Conservation (phyloP, 768 basidiomycete species). For the Rhizopogon salebrosus region DNA sequence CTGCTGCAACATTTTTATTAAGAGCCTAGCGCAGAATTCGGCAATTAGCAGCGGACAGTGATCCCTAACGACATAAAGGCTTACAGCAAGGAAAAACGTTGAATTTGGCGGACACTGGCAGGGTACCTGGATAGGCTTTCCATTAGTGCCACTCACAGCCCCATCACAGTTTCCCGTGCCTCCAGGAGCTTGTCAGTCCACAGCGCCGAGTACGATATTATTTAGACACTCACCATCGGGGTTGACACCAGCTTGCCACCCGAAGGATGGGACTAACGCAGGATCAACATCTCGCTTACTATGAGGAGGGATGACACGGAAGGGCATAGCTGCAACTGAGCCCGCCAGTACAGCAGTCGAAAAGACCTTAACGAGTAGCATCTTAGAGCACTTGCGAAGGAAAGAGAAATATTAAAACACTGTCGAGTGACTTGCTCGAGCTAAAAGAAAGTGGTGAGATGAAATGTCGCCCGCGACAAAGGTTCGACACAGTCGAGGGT, state of each 20-base stretch:
- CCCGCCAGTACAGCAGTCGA: constrained; percentile 7
- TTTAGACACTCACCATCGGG: constrained; percentile 45
- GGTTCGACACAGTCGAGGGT: constrained; percentile 3
- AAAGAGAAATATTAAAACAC: neutral
- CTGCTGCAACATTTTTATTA: constrained; percentile 53
- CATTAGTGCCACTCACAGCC: constrained; percentile 49
- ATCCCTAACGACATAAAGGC: constrained; percentile 6
- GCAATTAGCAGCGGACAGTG: neutral
- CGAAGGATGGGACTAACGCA: constrained; percentile 56
- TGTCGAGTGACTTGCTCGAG: constrained; percentile 1
- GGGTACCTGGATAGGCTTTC: constrained; percentile 54
- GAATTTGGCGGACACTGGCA: constrained; percentile 61
- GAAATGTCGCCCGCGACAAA: constrained; percentile 2
- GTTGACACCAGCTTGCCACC: constrained; percentile 49
- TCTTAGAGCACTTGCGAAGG: neutral
- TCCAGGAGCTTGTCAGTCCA: constrained; percentile 3
- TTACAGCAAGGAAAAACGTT: constrained; percentile 45
- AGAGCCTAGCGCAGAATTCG: constrained; percentile 27
- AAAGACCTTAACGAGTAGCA: constrained; percentile 11
- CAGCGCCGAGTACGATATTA: neutral
- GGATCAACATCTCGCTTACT: constrained; percentile 43
- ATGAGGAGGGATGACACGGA: constrained; percentile 4
- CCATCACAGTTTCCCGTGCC: constrained; percentile 72
- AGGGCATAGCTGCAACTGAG: constrained; percentile 10
- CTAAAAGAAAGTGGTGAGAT: neutral